Conservation (phyloP, 1,139 yeast genomes). For the Sugiyamaella xylanicola region DNA sequence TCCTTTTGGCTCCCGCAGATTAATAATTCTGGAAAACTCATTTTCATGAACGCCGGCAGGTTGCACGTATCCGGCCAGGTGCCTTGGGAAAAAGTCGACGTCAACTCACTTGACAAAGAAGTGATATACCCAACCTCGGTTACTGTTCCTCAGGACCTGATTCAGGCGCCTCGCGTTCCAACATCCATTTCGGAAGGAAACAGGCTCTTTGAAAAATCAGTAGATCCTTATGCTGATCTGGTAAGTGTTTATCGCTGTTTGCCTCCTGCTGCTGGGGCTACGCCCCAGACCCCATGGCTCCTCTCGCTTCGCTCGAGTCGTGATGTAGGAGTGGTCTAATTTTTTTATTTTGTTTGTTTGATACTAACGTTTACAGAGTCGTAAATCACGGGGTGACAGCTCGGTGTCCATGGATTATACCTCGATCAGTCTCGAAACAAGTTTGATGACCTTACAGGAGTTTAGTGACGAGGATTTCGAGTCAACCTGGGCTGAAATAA, state of each 20-base stretch:
- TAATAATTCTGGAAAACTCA: constrained; percentile 34
- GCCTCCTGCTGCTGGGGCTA: not conserved
- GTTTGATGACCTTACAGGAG: constrained; percentile 20
- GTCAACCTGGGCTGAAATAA: constrained; percentile 24
- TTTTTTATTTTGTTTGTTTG: no score
- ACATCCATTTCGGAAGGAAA: constrained; percentile 14
- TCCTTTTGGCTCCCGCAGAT: constrained; percentile 40
- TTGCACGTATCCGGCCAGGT: constrained; percentile 30
- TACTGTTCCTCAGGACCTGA: constrained; percentile 20
- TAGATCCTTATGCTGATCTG: constrained; percentile 30
- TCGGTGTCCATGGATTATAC: constrained; percentile 20
- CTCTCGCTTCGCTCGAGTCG: not conserved
- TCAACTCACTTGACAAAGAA: constrained; percentile 19
- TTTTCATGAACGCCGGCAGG: constrained; percentile 34
- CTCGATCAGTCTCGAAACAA: constrained; percentile 20
- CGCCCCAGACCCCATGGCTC: constrained; percentile 4
- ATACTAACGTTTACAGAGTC: not conserved
- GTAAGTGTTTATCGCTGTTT: constrained; percentile 19
- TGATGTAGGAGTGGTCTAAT: not conserved
- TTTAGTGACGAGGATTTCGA: constrained; percentile 21
- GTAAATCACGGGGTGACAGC: constrained; percentile 17
- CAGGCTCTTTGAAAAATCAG: constrained; percentile 18
- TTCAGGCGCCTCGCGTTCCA: constrained; percentile 5
- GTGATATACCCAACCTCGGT: constrained; percentile 16
- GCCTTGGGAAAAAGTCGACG: constrained; percentile 31